These are phyloP conservation scores for Cyathus striatus DNA, from an alignment of 768 basidiomycete species.

Conservation along the genomic window DNA sequence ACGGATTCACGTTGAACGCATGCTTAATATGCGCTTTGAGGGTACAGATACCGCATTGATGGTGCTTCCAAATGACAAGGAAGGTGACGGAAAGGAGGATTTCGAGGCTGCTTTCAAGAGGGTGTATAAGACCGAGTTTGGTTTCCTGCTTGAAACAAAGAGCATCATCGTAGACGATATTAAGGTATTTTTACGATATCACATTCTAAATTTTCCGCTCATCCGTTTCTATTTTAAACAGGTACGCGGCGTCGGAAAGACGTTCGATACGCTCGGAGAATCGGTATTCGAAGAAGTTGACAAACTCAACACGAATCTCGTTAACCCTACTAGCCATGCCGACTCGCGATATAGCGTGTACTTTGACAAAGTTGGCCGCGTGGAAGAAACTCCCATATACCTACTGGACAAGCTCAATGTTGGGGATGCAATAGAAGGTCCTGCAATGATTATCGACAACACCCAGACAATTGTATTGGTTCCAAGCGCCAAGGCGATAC, in stretches of 20 bases:
- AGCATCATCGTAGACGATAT: conserved; percentile 85
- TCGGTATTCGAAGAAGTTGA: conserved; percentile 76
- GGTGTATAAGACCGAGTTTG: conserved; percentile 83
- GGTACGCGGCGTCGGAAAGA: conserved; percentile 90
- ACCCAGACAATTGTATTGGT: conserved; percentile 94
- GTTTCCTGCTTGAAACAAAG: conserved; percentile 85
- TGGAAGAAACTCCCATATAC: conserved; percentile 78
- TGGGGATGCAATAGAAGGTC: conserved; percentile 75
- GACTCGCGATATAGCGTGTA: conserved; percentile 65
- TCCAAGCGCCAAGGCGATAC: conserved; percentile 60
- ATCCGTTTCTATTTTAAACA: conserved; percentile 18
- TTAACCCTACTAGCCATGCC: conserved; percentile 37
- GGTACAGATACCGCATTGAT: conserved; percentile 93
- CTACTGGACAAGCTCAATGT: conserved; percentile 57
- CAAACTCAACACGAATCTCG: conserved; percentile 35
- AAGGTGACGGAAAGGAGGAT: conserved; percentile 58
- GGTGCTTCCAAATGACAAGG: conserved; percentile 51
- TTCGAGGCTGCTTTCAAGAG: conserved; percentile 78
- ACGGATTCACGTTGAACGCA: conserved; percentile 71
- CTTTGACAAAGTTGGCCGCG: conserved; percentile 75
- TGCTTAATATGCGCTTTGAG: conserved; percentile 91
- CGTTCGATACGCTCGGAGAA: conserved; percentile 74
- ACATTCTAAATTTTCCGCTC: too few species aligned
- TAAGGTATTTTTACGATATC: conserved; percentile 44
- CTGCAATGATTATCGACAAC: conserved; percentile 91